phyloP scores from a whole-genome alignment of 177 flowering plant species.

The Vitis hybrid region DNA sequence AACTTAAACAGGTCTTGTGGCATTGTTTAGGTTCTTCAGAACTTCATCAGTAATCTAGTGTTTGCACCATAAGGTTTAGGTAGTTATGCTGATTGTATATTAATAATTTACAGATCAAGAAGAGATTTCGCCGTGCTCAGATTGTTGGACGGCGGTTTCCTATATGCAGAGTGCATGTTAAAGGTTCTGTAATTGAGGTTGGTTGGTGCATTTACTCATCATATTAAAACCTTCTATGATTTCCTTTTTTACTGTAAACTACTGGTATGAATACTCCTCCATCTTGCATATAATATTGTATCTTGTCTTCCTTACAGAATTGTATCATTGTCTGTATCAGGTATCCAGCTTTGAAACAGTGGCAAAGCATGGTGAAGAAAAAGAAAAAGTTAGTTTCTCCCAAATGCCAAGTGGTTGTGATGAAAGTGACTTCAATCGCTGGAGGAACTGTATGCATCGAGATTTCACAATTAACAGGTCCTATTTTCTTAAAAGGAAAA shows the following conservation, averaged over 20 bases:
- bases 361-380: slow-evolving; percentile 25
- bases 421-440: slow-evolving; percentile 46
- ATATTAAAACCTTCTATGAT: not conserved
- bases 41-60: not conserved
- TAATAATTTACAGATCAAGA: slow-evolving; percentile 44
- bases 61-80: not conserved
- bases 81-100: slow-evolving; percentile 1
- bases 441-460: slow-evolving; percentile 66
- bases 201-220: slow-evolving; percentile 13
- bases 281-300: slow-evolving; percentile 1
- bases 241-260: not conserved
- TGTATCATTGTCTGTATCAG: slow-evolving; percentile 25
- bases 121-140: slow-evolving; percentile 33
- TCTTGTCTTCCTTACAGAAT: not conserved
- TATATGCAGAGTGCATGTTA: slow-evolving; percentile 60
- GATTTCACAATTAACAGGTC: slow-evolving; percentile 97
- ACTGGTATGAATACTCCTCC: not conserved
- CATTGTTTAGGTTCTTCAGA: slow-evolving; percentile 1
- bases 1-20: slow-evolving; percentile 51
- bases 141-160: slow-evolving; percentile 88
- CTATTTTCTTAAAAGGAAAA: not conserved
- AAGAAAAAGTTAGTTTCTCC: slow-evolving; percentile 25
- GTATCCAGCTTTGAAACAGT: slow-evolving; percentile 82
- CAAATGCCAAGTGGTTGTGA: slow-evolving; percentile 39
- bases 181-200: slow-evolving; percentile 68